These are phyloP conservation scores for Coleophoma crateriformis DNA, from an alignment of 2,329 filamentous ascomycete species.

Conservation along the genomic window DNA sequence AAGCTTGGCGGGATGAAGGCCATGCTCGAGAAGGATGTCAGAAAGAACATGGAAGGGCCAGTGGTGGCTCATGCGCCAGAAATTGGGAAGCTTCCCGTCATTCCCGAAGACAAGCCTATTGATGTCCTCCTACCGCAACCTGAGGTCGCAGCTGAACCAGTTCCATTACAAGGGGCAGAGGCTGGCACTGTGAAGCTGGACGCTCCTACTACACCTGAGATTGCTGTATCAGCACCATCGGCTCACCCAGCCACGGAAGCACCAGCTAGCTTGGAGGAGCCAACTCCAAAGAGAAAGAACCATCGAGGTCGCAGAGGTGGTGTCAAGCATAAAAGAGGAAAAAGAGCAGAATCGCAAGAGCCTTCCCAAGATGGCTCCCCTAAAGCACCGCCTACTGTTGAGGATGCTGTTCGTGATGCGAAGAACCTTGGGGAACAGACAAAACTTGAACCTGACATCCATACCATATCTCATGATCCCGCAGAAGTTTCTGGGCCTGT, in stretches of 20 bases:
- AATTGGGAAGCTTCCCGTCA: background rate
- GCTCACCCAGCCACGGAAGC: background rate
- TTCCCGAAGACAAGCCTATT: constrained; percentile 9
- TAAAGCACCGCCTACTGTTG: constrained; percentile 40
- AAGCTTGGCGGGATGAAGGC: constrained; percentile 13
- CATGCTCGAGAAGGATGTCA: constrained; percentile 12
- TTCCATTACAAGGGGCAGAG: background rate
- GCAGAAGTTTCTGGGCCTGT: constrained; percentile 54
- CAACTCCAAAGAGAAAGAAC: constrained; percentile 29
- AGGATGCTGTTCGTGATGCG: constrained; percentile 53
- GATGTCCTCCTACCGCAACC: constrained; percentile 6
- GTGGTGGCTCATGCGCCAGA: background rate
- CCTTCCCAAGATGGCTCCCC: constrained; percentile 32
- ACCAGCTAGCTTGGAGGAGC: background rate
- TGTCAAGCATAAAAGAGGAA: constrained; percentile 51
- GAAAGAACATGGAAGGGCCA: constrained; percentile 5
- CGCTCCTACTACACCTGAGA: background rate
- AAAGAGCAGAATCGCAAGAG: constrained; percentile 37
- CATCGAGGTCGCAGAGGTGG: constrained; percentile 70
- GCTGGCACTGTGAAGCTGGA: background rate
- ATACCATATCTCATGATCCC: constrained; percentile 51
- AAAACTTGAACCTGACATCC: constrained; percentile 56
- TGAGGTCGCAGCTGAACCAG: constrained; percentile 3
- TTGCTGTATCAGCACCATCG: background rate
- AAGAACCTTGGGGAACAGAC: constrained; percentile 49